Conservation (phyloP, 495 filamentous ascomycete species). For the Thermothielavioides terrestris region DNA sequence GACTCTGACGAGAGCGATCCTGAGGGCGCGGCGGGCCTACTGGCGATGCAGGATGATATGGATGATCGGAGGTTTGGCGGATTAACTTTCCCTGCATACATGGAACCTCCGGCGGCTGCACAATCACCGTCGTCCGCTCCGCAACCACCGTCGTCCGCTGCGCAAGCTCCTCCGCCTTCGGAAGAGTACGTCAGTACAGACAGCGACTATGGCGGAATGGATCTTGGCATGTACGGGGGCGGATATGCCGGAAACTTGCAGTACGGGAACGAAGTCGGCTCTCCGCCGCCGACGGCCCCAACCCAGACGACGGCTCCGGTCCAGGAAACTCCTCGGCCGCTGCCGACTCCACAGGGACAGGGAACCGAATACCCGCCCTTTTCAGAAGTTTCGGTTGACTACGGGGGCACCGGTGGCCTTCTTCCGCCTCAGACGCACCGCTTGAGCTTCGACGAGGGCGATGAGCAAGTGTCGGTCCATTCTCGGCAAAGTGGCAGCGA, state of each 20-base stretch:
- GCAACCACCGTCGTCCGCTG: background rate
- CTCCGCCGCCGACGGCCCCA: slow-evolving; percentile 26
- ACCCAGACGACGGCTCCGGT: slow-evolving; percentile 15
- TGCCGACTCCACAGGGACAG: slow-evolving; percentile 31
- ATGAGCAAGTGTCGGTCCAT: slow-evolving; percentile 55
- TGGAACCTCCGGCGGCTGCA: slow-evolving; percentile 10
- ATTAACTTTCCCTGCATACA: slow-evolving; percentile 22
- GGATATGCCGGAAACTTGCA: slow-evolving; percentile 64
- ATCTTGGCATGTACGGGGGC: slow-evolving; percentile 64
- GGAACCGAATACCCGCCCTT: slow-evolving; percentile 34
- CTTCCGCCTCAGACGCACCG: slow-evolving; percentile 60
- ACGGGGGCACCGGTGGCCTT: slow-evolving; percentile 76
- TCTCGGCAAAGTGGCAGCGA: slow-evolving; percentile 48
- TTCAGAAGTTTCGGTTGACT: slow-evolving; percentile 49
- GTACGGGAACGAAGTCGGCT: slow-evolving; percentile 56
- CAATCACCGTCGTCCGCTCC: slow-evolving; percentile 4
- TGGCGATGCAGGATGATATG: slow-evolving; percentile 77
- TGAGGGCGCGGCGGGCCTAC: slow-evolving; percentile 78
- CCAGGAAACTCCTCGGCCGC: slow-evolving; percentile 25
- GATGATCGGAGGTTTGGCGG: slow-evolving; percentile 61
- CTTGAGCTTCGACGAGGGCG: slow-evolving; percentile 90
- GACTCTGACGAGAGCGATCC: slow-evolving; percentile 70
- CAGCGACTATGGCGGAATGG: slow-evolving; percentile 62
- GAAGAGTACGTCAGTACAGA: slow-evolving; percentile 53
- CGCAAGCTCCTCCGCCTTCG: slow-evolving; percentile 22